Base-by-base conservation (phyloP, 2,329 filamentous ascomycete species). In the Dactylellina haptotyla region DNA sequence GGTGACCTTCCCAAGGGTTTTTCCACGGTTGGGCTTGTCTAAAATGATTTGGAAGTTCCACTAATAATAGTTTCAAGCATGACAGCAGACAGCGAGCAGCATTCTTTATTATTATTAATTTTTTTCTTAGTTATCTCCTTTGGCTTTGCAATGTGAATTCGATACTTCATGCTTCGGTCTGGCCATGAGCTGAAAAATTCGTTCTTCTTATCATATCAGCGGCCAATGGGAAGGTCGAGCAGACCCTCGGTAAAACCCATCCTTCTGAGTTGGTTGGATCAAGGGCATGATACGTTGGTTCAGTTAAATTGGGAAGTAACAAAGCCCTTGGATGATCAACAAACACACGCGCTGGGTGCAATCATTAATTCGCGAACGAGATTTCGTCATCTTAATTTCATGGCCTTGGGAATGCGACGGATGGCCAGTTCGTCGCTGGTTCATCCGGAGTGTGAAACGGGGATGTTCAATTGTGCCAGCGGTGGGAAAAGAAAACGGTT, bases 311-410 rank as follows among this genome's bases (percentile, higher is more conserved):
- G 66, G 45, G 34, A 39, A 20, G 56, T 43, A 30, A 30, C 37
- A 56, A 43, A 71, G 45, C 59, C 59, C 62, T 65, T 62, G 53
- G 50, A 57, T 28, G 67, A 64, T 65, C 67, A 54, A 18, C 41
- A 20, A 20, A 23, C 23, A 20, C 41, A 10, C 41, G 12, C 2
- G 12, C 37, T 41, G 37, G 26, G 50, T 10, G 37, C 37, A 48
- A 65, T 46, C 46, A 48, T 41, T 50, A 53, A 72, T 65, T 61
- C 51, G 53, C 32, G 39, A 45, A 46, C 18, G n/a, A n/a, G 25
- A 32, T 57, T 61, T 64, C 53, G 53, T 64, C 59, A 72, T 72
- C 66, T n/a, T 28, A 72, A 72, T 72, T 72, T 70, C 37, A 18
- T 6, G 6, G 16, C 23, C 18, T n/a, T 46, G 16, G 41, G 23